Evolutionary conservation across 2,329 filamentous ascomycete species (phyloP), one percentile per base, ranked within the genome.

Genomic region (Botrytis squamosa): DNA sequence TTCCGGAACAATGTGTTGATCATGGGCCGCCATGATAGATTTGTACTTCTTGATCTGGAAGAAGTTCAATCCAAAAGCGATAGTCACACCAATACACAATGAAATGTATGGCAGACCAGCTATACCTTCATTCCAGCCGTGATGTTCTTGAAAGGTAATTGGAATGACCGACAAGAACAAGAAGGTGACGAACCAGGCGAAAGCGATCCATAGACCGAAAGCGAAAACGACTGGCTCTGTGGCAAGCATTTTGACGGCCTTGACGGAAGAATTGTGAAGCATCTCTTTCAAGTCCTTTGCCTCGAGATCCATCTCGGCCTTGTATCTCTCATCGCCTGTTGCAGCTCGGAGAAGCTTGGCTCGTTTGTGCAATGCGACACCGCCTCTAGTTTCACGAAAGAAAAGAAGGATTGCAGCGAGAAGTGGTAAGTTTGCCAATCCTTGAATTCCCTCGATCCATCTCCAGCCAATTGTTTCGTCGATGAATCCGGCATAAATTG

Each of bases 381-480:
- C 91, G 0, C 92, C 94, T 12, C 95, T 85, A 1, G 93, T 97
- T 82, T 98, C 94, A 64, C 90, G 88, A 82, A 97, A 94, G 65
- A 93, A 88, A 22, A 92, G 72, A n/a, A 88, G 84, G 38, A 97
- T 88, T 1, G 90, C 82, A 0, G 89, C 77, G 70, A 94, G 87
- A 63, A 95, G 82, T 1, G 89, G 82, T 0, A 86, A 88, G 70
- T 91, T 89, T 38, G 89, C 83, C 59, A 97, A 92, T 7, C 90
- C 89, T 79, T 97, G 94, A 55, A 94, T 87, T 85, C 93, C 96
- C 81, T 96, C 97, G 0, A 95, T 89, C 94, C 94, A 97, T 74
- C 93, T 89, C 93, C 93, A 97, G 4, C 83, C 87, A 8, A 89
- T 86, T 66, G 87, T 84, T 20, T 90, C 84, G 0, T 88, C 88